Evolutionary conservation across 805 yeast genomes (phyloP).

Genomic region (Suhomyces vadensis): DNA sequence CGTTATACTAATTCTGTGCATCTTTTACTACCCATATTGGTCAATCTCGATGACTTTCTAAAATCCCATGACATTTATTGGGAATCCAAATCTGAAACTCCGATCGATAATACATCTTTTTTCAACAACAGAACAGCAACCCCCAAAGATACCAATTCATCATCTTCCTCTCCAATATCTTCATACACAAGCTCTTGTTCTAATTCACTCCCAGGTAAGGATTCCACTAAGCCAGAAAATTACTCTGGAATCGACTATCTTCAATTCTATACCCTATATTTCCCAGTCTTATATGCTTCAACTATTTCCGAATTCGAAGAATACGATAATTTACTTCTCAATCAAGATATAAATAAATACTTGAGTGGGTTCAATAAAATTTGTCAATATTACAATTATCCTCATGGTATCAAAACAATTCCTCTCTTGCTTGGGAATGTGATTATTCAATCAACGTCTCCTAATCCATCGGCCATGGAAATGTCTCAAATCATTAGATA

Average conservation of each 20-base stretch:
- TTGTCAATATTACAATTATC: slow-evolving; percentile 52
- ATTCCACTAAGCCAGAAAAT: neutral
- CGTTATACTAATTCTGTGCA: slow-evolving; percentile 55
- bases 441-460: slow-evolving; percentile 52
- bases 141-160: neutral
- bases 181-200: slow-evolving; percentile 8
- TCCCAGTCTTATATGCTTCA: slow-evolving; percentile 58
- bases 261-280: slow-evolving; percentile 50
- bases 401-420: slow-evolving; percentile 45
- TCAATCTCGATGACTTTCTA: slow-evolving; percentile 45
- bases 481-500: slow-evolving; percentile 57
- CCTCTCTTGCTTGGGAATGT: slow-evolving; percentile 49
- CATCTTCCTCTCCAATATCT: slow-evolving; percentile 7
- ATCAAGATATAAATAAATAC: slow-evolving; percentile 51
- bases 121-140: slow-evolving; percentile 13
- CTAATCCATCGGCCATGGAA: slow-evolving; percentile 56
- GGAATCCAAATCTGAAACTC: slow-evolving; percentile 23
- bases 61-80: slow-evolving; percentile 51
- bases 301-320: slow-evolving; percentile 62
- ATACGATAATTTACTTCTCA: slow-evolving; percentile 46
- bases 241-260: slow-evolving; percentile 30
- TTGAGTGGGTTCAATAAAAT: slow-evolving; percentile 51
- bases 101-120: neutral
- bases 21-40: slow-evolving; percentile 53
- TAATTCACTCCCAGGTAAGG: neutral